Evolutionary conservation across 2,329 filamentous ascomycete species (phyloP).

Genomic region (Epichloe sibirici): DNA sequence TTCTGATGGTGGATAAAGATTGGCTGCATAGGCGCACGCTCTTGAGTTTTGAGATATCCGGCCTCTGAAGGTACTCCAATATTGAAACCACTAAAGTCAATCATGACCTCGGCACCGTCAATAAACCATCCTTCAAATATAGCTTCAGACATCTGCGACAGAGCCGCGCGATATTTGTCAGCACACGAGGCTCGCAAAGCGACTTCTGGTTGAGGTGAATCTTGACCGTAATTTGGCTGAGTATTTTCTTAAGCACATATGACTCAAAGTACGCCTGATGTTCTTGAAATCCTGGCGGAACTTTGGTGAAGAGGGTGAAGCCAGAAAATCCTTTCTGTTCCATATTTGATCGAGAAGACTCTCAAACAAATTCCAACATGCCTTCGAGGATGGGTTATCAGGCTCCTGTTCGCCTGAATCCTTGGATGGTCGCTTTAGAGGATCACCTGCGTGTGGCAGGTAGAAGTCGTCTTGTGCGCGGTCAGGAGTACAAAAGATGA

Average conservation of each 20-base stretch:
- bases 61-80: slow-evolving; percentile 77
- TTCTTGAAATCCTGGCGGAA: slow-evolving; percentile 85
- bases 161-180: slow-evolving; percentile 79
- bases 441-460: slow-evolving; percentile 34
- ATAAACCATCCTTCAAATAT: slow-evolving; percentile 96
- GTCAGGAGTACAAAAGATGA: slow-evolving; percentile 89
- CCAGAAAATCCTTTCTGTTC: slow-evolving; percentile 76
- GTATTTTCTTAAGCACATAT: slow-evolving; percentile 65
- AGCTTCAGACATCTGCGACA: slow-evolving; percentile 73
- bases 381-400: slow-evolving; percentile 62
- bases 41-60: slow-evolving; percentile 70
- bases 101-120: slow-evolving; percentile 67
- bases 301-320: slow-evolving; percentile 73
- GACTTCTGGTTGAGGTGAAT: slow-evolving; percentile 61
- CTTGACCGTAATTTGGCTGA: slow-evolving; percentile 56
- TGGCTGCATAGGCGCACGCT: slow-evolving; percentile 85
- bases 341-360: slow-evolving; percentile 77
- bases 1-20: slow-evolving; percentile 63
- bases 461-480: slow-evolving; percentile 47
- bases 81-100: slow-evolving; percentile 80
- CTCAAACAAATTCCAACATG: slow-evolving; percentile 64
- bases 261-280: slow-evolving; percentile 94
- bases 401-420: slow-evolving; percentile 30
- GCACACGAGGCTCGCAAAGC: slow-evolving; percentile 66
- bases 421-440: slow-evolving; percentile 9